Conservation (phyloP, 2,329 filamentous ascomycete species). For the Penicillium sumatraense region DNA sequence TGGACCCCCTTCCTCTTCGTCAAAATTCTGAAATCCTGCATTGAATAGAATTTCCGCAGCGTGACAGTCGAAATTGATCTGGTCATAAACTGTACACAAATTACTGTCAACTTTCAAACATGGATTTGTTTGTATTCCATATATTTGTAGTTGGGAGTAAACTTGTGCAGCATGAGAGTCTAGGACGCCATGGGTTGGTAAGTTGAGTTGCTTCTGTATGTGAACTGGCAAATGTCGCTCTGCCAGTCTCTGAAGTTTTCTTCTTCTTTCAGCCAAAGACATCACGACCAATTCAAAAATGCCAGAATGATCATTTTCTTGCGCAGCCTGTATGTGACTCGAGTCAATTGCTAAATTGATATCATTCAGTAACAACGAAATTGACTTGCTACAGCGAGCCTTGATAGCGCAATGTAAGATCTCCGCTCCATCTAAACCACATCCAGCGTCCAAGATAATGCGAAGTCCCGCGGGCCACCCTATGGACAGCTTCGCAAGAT, state of each 20-base stretch:
- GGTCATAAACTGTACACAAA: not conserved
- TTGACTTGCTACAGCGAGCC: not conserved
- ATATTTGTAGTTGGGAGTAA: not conserved
- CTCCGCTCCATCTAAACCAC: not conserved
- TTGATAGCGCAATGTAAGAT: not conserved
- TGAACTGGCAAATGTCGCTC: not conserved
- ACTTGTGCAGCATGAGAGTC: not conserved
- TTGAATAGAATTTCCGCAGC: not conserved
- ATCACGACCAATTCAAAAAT: not conserved
- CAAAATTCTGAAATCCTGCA: not conserved
- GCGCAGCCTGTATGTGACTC: not conserved
- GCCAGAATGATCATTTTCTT: not conserved
- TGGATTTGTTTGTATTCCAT: not conserved
- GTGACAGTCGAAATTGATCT: not conserved
- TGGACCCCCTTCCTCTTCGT: not conserved
- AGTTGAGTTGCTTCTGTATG: not conserved
- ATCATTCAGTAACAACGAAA: not conserved
- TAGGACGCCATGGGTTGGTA: not conserved
- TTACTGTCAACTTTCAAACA: not conserved
- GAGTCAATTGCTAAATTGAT: not conserved
- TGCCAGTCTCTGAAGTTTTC: not conserved
- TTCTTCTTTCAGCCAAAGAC: conserved; percentile 1
- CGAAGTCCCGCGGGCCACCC: not conserved
- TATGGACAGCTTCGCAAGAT: not conserved
- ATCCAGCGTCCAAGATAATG: not conserved